Evolutionary conservation across 2,329 filamentous ascomycete genomes (phyloP), one percentile per base, ranked within the genome.

Genomic region (Trichoderma hamatum): DNA sequence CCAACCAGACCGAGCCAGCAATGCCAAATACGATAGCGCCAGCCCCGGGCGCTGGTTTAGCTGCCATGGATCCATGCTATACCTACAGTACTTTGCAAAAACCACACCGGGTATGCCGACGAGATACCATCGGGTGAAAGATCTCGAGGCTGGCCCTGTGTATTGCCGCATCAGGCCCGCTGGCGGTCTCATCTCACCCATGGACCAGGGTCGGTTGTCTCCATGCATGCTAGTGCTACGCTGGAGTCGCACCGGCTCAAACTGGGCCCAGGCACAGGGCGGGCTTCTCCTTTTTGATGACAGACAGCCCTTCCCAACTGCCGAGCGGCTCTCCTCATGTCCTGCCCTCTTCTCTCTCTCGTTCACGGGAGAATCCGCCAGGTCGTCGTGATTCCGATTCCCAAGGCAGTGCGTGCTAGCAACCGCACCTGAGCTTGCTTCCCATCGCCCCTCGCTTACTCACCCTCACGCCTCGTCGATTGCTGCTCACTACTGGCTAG

Each of bases 201-300:
- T 14, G 51, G 10, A 16, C 51, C 51, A 16, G 51, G 51, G 51
- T 55, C 26, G 4, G 26, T 19, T 1, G n/a, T 58, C 54, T 36
- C 54, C 54, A 36, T 24, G 54, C 28, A 36, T 36, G 30, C 30
- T 58, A 24, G 52, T 30, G 52, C 52, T 19, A n/a, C 46, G 46
- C 43, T 49, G 43, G n/a, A 49, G 43, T 49, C 43, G 43, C n/a
- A 49, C 43, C 10, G 43, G 43, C n/a, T 21, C 46, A 49, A 21
- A 49, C 39, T 19, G 19, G 46, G 46, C 46, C 46, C 46, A 36
- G 34, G 34, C 34, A 36, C 46, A 49, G 9, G 46, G 26, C 52
- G 46, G 28, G n/a, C 51, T 28, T 64, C 61, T 64, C 49, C 61
- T 55, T 64, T 64, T 39, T 62, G 62, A 65, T 56, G 62, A 65